Conservation (phyloP, 805 yeast species). For the Teunomyces kruisii region DNA sequence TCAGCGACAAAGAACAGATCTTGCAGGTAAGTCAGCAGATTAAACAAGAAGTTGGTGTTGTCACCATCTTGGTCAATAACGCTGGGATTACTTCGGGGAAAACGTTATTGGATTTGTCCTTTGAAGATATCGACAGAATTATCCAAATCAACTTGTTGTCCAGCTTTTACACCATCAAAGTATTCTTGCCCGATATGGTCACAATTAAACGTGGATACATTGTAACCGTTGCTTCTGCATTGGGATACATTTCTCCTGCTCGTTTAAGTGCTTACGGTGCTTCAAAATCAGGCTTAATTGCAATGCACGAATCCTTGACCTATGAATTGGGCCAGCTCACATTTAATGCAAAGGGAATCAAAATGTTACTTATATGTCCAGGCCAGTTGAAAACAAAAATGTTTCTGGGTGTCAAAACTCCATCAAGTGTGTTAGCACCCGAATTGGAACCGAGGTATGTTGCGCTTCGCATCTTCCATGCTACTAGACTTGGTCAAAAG, state of each 20-base stretch:
- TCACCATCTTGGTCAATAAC: constrained; percentile 75
- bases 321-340: constrained; percentile 62
- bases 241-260: constrained; percentile 86
- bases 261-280: constrained; percentile 84
- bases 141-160: constrained; percentile 70
- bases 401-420: constrained; percentile 75
- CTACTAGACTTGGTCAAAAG: constrained; percentile 58
- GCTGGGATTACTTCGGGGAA: constrained; percentile 75
- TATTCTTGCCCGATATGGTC: constrained; percentile 75
- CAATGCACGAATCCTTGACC: constrained; percentile 78
- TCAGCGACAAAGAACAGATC: constrained; percentile 52
- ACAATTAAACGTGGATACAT: constrained; percentile 64
- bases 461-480: constrained; percentile 55
- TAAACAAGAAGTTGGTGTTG: constrained; percentile 50
- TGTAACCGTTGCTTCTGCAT: constrained; percentile 77
- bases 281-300: constrained; percentile 81
- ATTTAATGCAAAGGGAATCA: constrained; percentile 50
- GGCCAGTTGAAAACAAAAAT: constrained; percentile 80
- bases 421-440: constrained; percentile 77
- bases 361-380: constrained; percentile 77
- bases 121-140: constrained; percentile 59
- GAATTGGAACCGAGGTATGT: constrained; percentile 68
- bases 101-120: constrained; percentile 51
- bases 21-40: constrained; percentile 40
- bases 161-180: constrained; percentile 65